A percentile compares a stretch with the other conserved stretches of the same genome.
These are phyloP conservation scores for Skeletonema costatum DNA, from an alignment of 108 stramenopile genomes.

Conservation along the genomic window DNA sequence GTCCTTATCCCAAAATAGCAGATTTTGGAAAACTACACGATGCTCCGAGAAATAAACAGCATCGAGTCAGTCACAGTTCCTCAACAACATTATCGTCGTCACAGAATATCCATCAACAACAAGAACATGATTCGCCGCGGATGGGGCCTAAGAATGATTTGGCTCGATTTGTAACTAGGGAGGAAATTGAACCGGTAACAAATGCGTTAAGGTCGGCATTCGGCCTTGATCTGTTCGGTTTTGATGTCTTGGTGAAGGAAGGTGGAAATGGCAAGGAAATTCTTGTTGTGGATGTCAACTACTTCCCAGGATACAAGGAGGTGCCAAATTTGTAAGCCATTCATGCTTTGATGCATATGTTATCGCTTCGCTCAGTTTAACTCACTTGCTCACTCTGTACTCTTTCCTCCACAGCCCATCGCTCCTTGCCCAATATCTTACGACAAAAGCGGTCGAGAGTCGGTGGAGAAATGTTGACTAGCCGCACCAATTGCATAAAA, in stretches of 20 bases:
- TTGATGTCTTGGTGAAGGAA: constrained; percentile 74
- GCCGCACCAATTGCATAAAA: not conserved
- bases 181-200: constrained; percentile 80
- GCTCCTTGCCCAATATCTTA: constrained; percentile 77
- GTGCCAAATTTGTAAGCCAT: constrained; percentile 63
- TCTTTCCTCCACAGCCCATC: constrained; percentile 35
- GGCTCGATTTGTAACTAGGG: constrained; percentile 50
- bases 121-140: constrained; percentile 3
- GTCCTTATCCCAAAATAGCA: constrained; percentile 75
- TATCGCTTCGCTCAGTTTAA: not conserved
- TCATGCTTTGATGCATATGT: not conserved
- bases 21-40: constrained; percentile 67
- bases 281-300: constrained; percentile 86
- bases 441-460: constrained; percentile 63
- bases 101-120: not conserved
- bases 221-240: constrained; percentile 85
- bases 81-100: not conserved
- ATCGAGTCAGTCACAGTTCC: not conserved
- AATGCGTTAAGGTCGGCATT: constrained; percentile 69
- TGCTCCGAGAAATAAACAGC: constrained; percentile 13
- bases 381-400: not conserved
- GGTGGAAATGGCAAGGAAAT: constrained; percentile 28
- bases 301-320: constrained; percentile 91
- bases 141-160: not conserved
- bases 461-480: constrained; percentile 25